Percentiles rank a stretch among this genome's conserved stretches.
These are phyloP conservation scores for Fusarium sp. DNA, from an alignment of 2,329 filamentous ascomycete species.

Conservation along the genomic window DNA sequence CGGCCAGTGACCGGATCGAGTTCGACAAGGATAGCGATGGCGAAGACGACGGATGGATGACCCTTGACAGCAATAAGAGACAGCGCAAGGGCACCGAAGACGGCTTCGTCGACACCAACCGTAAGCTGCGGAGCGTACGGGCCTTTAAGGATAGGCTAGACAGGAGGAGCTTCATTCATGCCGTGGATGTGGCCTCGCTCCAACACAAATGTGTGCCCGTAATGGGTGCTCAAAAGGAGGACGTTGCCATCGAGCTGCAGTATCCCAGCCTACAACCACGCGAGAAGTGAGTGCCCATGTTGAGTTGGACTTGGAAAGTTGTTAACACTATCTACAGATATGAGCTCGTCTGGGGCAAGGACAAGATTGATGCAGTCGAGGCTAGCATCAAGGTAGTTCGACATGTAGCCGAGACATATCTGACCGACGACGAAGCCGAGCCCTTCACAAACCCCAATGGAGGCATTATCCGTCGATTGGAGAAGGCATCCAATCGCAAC, in stretches of 20 bases:
- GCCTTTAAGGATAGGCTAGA: constrained; percentile 59
- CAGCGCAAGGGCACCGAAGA: constrained; percentile 57
- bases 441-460: constrained; percentile 77
- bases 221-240: constrained; percentile 61
- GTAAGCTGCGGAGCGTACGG: constrained; percentile 58
- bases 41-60: constrained; percentile 65
- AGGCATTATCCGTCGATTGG: constrained; percentile 81
- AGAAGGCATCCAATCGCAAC: constrained; percentile 77
- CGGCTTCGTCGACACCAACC: constrained; percentile 59
- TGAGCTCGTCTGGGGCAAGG: constrained; percentile 80
- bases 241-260: constrained; percentile 76
- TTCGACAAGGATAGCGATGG: constrained; percentile 64
- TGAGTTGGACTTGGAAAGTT: not conserved
- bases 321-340: constrained; percentile 47
- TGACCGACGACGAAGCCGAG: constrained; percentile 75
- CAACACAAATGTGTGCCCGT: constrained; percentile 63
- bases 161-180: constrained; percentile 66
- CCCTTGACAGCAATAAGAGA: constrained; percentile 61
- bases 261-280: constrained; percentile 81
- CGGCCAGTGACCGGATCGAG: constrained; percentile 60
- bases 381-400: constrained; percentile 79
- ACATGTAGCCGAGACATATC: constrained; percentile 79
- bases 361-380: constrained; percentile 81
- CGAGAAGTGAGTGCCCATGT: constrained; percentile 67
- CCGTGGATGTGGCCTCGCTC: constrained; percentile 66